phyloP scores from a whole-genome alignment of 2,329 filamentous ascomycete genomes.

The Colletotrichum lindemuthianum region DNA sequence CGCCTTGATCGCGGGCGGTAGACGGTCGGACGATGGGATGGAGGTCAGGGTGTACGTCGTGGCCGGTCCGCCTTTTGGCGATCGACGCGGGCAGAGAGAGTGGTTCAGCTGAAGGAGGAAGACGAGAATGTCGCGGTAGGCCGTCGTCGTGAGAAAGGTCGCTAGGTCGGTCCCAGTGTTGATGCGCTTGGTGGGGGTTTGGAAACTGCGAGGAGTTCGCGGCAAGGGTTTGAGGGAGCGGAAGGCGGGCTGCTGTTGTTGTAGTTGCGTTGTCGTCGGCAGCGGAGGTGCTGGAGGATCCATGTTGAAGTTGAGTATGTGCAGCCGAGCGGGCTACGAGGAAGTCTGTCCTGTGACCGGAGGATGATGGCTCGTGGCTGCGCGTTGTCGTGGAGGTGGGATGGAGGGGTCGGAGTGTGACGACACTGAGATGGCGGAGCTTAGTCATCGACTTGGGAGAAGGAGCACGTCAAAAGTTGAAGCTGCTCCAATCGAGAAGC shows the following conservation, averaged over 20 bases:
- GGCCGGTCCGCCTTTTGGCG: conserved; percentile 47
- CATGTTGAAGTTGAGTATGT: conserved; percentile 6
- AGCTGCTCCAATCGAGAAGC: too few relatives aligned
- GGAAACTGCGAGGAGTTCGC: conserved; percentile 66
- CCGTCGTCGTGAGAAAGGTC: conserved; percentile 81
- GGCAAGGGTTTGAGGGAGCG: conserved; percentile 59
- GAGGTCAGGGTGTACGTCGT: conserved; percentile 57
- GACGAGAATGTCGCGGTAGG: conserved; percentile 86
- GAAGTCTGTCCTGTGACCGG: neutral
- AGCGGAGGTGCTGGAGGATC: conserved; percentile 2
- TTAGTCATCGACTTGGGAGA: neutral
- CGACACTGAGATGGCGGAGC: neutral
- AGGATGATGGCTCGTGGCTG: conserved; percentile 1
- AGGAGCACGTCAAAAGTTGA: too few relatives aligned
- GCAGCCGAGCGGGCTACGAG: neutral
- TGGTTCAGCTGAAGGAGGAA: conserved; percentile 93
- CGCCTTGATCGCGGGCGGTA: conserved; percentile 66
- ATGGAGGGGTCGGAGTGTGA: conserved; percentile 6
- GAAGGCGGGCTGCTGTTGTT: conserved; percentile 6
- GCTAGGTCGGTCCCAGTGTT: conserved; percentile 84
- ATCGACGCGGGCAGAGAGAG: conserved; percentile 79
- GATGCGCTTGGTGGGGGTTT: conserved; percentile 80
- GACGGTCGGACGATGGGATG: conserved; percentile 45
- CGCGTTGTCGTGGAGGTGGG: conserved; percentile 17
- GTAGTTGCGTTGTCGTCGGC: neutral